These are phyloP conservation scores for Desmodesmus armatus DNA, from an alignment of 139 green algal species.

Conservation along the genomic window DNA sequence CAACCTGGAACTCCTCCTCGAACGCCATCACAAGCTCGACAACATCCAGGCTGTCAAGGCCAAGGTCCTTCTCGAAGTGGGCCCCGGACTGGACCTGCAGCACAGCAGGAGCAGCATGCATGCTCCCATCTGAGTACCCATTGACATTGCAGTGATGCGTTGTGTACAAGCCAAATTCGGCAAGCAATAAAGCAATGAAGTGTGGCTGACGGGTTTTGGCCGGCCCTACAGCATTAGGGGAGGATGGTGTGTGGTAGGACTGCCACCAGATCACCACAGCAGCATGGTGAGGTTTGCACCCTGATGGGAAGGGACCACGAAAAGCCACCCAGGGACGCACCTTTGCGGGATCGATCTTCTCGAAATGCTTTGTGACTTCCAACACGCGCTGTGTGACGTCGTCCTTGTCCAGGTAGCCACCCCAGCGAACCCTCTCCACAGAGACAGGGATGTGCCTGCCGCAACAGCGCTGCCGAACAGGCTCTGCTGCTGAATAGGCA, in stretches of 20 bases:
- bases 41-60: constrained; percentile 97
- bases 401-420: constrained; percentile 91
- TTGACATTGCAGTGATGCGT: no score
- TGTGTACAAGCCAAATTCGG: no score
- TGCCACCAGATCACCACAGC: no score
- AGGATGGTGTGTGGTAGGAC: no score
- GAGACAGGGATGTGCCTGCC: background rate
- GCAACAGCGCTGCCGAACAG: background rate
- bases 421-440: constrained; percentile 50
- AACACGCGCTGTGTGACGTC: constrained; percentile 94
- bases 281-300: no score
- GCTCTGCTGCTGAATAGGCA: constrained; percentile 41
- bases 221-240: no score
- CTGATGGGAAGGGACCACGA: no score
- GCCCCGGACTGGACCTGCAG: constrained; percentile 80
- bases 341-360: constrained; percentile 97
- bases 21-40: constrained; percentile 99
- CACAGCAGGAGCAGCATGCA: background rate
- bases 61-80: constrained; percentile 95
- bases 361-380: constrained; percentile 96
- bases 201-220: no score
- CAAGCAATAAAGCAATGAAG: no score
- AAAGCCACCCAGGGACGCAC: constrained; percentile 73
- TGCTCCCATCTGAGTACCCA: no score
- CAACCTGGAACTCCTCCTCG: constrained; percentile 99